phyloP scores from a whole-genome alignment of 1,284 basidiomycete species.

The Ustilago bromivora region DNA sequence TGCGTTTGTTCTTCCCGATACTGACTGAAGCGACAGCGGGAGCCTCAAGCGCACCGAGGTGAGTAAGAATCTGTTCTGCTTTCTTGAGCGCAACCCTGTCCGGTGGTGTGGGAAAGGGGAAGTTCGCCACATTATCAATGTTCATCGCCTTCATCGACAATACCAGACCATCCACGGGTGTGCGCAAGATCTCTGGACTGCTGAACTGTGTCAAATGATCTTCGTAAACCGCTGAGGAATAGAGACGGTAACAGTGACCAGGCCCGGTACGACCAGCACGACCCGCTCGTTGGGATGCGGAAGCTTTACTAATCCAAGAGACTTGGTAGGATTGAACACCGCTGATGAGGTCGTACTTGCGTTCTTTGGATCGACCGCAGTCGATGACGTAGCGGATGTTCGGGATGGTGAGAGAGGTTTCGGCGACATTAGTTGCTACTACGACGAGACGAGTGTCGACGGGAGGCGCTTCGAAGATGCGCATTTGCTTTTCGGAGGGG shows the following conservation, averaged over 20 bases:
- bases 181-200: constrained; percentile 91
- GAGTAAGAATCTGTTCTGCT: constrained; percentile 83
- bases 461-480: constrained; percentile 78
- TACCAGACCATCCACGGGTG: constrained; percentile 96
- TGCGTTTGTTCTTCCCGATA: constrained; percentile 69
- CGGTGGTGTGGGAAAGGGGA: constrained; percentile 97
- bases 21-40: constrained; percentile 72
- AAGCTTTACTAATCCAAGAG: constrained; percentile 81
- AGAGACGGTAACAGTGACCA: constrained; percentile 82
- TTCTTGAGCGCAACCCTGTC: constrained; percentile 81
- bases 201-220: constrained; percentile 90
- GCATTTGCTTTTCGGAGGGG: constrained; percentile 80
- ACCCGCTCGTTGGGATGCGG: constrained; percentile 79
- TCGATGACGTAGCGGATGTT: constrained; percentile 82
- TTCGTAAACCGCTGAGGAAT: constrained; percentile 84
- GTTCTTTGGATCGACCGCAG: constrained; percentile 85
- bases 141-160: constrained; percentile 99
- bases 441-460: constrained; percentile 77
- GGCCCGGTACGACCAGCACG: constrained; percentile 82
- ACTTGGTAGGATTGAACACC: constrained; percentile 81
- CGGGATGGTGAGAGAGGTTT: constrained; percentile 83
- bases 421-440: constrained; percentile 82
- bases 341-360: constrained; percentile 75
- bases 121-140: constrained; percentile 94
- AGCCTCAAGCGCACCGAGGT: constrained; percentile 79